Evolutionary conservation across 2,329 filamentous ascomycete genomes (phyloP).

Genomic region (Leptographium procerum): DNA sequence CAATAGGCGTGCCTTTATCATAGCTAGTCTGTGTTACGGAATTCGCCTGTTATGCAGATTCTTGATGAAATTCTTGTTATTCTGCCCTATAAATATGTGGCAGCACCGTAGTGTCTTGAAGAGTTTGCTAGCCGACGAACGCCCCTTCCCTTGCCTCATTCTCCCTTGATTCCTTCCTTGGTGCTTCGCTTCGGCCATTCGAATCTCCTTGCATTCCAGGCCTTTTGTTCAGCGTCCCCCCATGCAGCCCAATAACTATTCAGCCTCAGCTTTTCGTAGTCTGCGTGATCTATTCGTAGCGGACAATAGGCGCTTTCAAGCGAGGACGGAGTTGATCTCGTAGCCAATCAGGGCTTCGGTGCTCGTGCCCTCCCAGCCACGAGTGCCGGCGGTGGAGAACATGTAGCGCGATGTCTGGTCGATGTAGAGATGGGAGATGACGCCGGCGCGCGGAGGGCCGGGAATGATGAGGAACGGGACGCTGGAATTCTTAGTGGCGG

Average conservation of each 20-base stretch:
- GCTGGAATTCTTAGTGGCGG: constrained; percentile 57
- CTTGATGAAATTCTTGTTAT: no score
- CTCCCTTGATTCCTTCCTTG: neutral
- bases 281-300: neutral
- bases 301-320: neutral
- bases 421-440: constrained; percentile 75
- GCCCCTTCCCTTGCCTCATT: neutral
- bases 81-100: neutral
- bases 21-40: no score
- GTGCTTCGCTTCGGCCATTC: neutral
- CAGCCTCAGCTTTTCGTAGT: neutral
- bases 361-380: constrained; percentile 84
- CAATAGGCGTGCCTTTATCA: no score
- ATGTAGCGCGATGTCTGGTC: constrained; percentile 85
- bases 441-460: constrained; percentile 69
- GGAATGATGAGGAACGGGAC: constrained; percentile 96
- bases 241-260: no score
- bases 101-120: neutral
- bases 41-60: no score
- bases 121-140: neutral
- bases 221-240: no score
- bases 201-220: neutral
- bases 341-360: constrained; percentile 93
- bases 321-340: constrained; percentile 50
- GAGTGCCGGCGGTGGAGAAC: constrained; percentile 81